phyloP scores from a whole-genome alignment of 768 basidiomycete genomes.

The Brasilioporus rufonigricans region DNA sequence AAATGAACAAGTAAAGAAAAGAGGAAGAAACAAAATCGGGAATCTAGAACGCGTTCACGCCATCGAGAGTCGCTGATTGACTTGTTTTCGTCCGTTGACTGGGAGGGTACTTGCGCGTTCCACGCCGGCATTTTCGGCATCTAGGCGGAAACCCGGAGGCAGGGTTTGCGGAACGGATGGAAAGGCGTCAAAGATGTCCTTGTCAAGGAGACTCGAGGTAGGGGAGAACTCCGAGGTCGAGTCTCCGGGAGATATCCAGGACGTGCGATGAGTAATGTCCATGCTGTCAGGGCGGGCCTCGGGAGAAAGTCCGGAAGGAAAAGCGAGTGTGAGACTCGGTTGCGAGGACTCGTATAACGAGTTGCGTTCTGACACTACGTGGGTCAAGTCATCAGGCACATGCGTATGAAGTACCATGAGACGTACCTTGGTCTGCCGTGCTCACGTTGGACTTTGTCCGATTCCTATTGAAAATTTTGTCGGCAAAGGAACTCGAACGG shows the following conservation, averaged over 20 bases:
- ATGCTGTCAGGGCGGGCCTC: constrained; percentile 11
- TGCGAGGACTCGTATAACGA: constrained; percentile 30
- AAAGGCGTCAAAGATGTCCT: constrained; percentile 66
- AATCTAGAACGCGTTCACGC: constrained; percentile 17
- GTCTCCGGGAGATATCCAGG: constrained; percentile 48
- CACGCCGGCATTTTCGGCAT: constrained; percentile 6
- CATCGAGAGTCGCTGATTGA: constrained; percentile 23
- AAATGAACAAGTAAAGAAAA: neutral
- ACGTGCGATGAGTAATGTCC: constrained; percentile 34
- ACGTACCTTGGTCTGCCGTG: constrained; percentile 44
- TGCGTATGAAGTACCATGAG: neutral
- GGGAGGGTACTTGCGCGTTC: constrained; percentile 27
- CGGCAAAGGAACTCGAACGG: constrained; percentile 60
- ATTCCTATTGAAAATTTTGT: constrained; percentile 53
- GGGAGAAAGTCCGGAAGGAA: constrained; percentile 20
- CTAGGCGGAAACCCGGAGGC: constrained; percentile 32
- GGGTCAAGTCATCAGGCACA: neutral
- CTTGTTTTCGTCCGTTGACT: constrained; percentile 27
- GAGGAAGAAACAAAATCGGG: neutral
- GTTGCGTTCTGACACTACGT: constrained; percentile 19
- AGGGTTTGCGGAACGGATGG: constrained; percentile 61
- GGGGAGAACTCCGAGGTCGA: constrained; percentile 42
- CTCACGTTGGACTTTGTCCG: constrained; percentile 55
- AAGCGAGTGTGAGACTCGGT: constrained; percentile 21
- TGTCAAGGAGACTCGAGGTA: constrained; percentile 43